Percentiles rank a stretch among this genome's conserved stretches.
Evolutionary conservation across 2,329 filamentous ascomycete species (phyloP).

Genomic region (Pestalotiopsis sp.): DNA sequence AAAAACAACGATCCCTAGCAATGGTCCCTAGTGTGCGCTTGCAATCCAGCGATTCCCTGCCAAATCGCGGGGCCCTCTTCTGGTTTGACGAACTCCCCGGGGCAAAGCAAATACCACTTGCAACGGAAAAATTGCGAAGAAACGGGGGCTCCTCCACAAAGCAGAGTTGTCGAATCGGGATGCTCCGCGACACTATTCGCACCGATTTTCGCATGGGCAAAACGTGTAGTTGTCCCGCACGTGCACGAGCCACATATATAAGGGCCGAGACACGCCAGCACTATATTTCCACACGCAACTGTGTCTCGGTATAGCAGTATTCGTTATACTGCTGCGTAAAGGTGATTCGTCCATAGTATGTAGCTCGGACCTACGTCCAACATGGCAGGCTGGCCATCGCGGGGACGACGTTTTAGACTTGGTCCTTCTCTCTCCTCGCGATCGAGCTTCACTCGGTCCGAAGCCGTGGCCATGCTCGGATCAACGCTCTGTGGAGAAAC

Average conservation of each 20-base stretch:
- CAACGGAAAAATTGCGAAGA: neutral
- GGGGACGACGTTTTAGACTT: neutral
- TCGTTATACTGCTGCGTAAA: too few species aligned
- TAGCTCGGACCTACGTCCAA: too few species aligned
- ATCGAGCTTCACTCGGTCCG: neutral
- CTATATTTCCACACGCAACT: too few species aligned
- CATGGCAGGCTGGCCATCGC: neutral
- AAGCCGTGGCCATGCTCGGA: neutral
- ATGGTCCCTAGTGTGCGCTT: neutral
- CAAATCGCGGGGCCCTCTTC: neutral
- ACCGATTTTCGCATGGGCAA: neutral
- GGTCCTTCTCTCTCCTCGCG: neutral
- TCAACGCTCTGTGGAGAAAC: neutral
- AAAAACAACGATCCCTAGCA: neutral
- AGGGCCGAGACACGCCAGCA: too few species aligned
- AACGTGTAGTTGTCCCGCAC: neutral
- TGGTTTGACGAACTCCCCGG: too few species aligned
- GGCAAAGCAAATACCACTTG: neutral
- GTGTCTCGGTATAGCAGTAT: too few species aligned
- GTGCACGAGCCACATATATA: neutral
- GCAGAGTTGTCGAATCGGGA: neutral
- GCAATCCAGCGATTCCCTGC: neutral
- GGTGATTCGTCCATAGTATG: too few species aligned
- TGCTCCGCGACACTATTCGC: neutral
- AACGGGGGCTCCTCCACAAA: neutral